These are phyloP conservation scores for Shiraia sp. DNA, from an alignment of 2,329 filamentous ascomycete species.

Conservation along the genomic window DNA sequence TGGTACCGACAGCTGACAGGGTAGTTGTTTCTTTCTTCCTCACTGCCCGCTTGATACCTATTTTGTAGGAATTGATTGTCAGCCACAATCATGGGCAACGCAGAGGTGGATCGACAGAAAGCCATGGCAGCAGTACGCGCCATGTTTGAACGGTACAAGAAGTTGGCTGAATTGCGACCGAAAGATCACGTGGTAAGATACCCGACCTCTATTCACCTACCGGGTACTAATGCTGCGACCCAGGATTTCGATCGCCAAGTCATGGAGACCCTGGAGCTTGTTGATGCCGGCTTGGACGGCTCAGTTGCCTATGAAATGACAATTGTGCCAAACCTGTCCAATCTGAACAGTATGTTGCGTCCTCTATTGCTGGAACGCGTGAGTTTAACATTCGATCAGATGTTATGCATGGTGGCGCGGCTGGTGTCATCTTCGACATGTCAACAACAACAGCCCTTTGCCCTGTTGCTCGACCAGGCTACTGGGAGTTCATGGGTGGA, in stretches of 20 bases:
- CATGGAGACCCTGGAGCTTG: constrained; percentile 42
- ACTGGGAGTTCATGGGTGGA: constrained; percentile 58
- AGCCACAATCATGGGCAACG: constrained; percentile 20
- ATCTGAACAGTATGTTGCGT: constrained; percentile 40
- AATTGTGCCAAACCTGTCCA: constrained; percentile 43
- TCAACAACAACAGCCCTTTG: constrained; percentile 55
- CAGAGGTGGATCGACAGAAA: constrained; percentile 30
- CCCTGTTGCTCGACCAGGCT: constrained; percentile 53
- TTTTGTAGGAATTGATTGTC: neutral
- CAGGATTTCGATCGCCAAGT: constrained; percentile 45
- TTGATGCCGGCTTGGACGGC: constrained; percentile 43
- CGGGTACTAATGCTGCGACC: constrained; percentile 2
- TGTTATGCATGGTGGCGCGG: constrained; percentile 48
- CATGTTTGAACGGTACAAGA: constrained; percentile 42
- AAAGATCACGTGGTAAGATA: constrained; percentile 35
- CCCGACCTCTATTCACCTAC: neutral
- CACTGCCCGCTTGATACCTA: constrained; percentile 2
- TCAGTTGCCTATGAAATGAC: constrained; percentile 40
- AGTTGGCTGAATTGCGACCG: constrained; percentile 36
- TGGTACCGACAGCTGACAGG: too few relatives aligned
- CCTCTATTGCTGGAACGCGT: too few relatives aligned
- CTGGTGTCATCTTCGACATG: constrained; percentile 48
- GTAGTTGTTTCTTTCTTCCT: too few relatives aligned
- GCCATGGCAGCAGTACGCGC: constrained; percentile 43
- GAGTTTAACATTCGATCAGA: constrained; percentile 24